Base-by-base conservation (phyloP, 306 rosid species). In the Gastrolobium bilobum region DNA sequence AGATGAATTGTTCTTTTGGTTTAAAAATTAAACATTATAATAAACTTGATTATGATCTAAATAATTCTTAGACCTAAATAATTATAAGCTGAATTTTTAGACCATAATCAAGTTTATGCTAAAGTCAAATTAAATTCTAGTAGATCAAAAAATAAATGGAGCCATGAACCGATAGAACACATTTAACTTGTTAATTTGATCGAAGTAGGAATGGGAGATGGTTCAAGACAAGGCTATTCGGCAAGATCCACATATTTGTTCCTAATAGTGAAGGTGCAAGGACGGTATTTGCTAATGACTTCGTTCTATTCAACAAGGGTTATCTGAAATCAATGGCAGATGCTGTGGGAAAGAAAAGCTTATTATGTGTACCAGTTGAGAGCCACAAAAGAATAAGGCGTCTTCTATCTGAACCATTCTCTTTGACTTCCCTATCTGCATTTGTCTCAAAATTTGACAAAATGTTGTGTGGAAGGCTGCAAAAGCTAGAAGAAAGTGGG, bases 281-380 rank as follows among this genome's bases (percentile, higher is more conserved):
- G 83, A 77, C n/a, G 31, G 81, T 91, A 40, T 85, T 91, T 75
- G 46, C 90, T 3, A 85, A 78, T 64, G 97, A 91, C 81, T 91
- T 91, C 85, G 87, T 68, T 30, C 59, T 59, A n/a, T 91, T 91
- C 89, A 85, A 85, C 87, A 91, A 88, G 82, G 97, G 90, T 15
- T 89, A 85, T 44, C 84, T 89, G 39, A 91, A 91, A 75, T 85
- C 97, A 80, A 91, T 91, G 94, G 91, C 88, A 74, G 94, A 91
- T 73, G 86, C 85, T 0, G 92, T 88, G 38, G 97, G 97, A 68
- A 39, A 79, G 76, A 85, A 86, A 76, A 91, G 94, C 80, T 71
- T 91, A 77, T 81, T 91, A 4, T 80, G 90, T 81, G 89, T 82
- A 9, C 81, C 92, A 0, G 86, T 75, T 44, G 92, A 88, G 56